Conservation (phyloP, 192 early-diverging fungal species). For the Rhizophagus clarus region DNA sequence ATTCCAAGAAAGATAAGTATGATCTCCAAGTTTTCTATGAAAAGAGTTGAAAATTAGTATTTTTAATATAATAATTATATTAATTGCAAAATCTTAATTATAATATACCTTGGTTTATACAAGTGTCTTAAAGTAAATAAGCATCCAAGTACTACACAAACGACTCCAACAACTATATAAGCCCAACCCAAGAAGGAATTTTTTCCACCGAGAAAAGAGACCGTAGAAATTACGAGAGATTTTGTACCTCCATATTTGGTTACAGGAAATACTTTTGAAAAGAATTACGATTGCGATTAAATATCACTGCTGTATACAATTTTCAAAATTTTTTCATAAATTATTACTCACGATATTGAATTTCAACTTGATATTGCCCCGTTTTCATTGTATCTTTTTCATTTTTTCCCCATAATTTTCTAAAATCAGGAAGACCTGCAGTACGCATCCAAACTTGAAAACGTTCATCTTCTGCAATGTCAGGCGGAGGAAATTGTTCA, state of each 20-base stretch:
- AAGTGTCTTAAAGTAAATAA: slow-evolving; percentile 90
- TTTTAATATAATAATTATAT: no score
- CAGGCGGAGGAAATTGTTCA: slow-evolving; percentile 55
- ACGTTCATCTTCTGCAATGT: slow-evolving; percentile 72
- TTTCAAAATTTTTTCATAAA: background rate
- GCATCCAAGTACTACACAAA: slow-evolving; percentile 88
- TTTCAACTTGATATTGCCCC: slow-evolving; percentile 75
- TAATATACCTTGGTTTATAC: slow-evolving; percentile 79
- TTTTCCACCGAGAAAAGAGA: slow-evolving; percentile 94
- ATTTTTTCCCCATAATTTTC: slow-evolving; percentile 91
- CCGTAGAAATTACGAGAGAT: slow-evolving; percentile 90
- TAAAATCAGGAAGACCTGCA: slow-evolving; percentile 92
- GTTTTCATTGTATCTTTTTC: slow-evolving; percentile 54
- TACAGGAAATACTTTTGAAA: slow-evolving; percentile 77
- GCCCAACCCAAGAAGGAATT: slow-evolving; percentile 96
- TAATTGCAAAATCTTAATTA: background rate
- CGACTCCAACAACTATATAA: slow-evolving; percentile 90
- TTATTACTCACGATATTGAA: slow-evolving; percentile 69
- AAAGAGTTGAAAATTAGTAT: background rate
- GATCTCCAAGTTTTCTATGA: background rate
- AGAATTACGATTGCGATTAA: background rate
- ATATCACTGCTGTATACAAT: background rate
- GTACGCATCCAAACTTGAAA: slow-evolving; percentile 99
- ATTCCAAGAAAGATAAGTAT: background rate
- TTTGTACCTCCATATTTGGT: slow-evolving; percentile 91